phyloP scores from a whole-genome alignment of 2,329 filamentous ascomycete genomes.

The Paraphaeosphaeria minitans region DNA sequence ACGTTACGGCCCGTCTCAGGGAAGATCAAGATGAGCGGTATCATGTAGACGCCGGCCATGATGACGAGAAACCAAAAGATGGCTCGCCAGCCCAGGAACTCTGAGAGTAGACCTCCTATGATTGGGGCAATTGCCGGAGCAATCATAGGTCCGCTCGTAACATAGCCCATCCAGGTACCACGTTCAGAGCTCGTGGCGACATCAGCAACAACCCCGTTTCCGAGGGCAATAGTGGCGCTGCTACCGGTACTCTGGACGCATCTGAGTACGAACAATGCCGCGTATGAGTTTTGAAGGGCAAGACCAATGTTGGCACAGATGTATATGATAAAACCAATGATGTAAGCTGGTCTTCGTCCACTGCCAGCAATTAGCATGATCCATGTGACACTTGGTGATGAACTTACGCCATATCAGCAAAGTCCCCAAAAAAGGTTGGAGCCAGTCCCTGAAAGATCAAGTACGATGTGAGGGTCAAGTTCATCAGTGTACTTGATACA shows the following conservation, averaged over 20 bases:
- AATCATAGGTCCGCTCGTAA: conserved; percentile 57
- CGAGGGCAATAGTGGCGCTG: conserved; percentile 49
- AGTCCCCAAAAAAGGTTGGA: conserved; percentile 55
- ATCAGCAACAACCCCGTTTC: conserved; percentile 49
- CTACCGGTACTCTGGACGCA: conserved; percentile 42
- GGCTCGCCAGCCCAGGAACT: conserved; percentile 39
- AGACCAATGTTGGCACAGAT: conserved; percentile 35
- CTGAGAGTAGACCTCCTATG: conserved; percentile 37
- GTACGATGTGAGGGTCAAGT: conserved; percentile 57
- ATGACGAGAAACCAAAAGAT: conserved; percentile 47
- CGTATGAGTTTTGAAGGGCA: conserved; percentile 32
- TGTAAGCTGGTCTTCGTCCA: conserved; percentile 56
- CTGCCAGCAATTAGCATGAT: conserved; percentile 20
- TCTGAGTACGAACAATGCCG: conserved; percentile 31
- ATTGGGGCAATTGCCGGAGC: conserved; percentile 31
- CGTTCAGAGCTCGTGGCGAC: conserved; percentile 49
- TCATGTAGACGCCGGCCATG: conserved; percentile 37
- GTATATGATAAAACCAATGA: conserved; percentile 43
- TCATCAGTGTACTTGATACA: conserved; percentile 51
- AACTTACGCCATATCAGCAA: conserved; percentile 49
- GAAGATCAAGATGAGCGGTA: conserved; percentile 39
- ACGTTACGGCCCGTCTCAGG: conserved; percentile 46
- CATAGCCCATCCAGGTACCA: conserved; percentile 55
- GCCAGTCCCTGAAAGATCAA: conserved; percentile 55
- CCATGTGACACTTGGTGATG: background rate